Percentiles rank a stretch among this genome's conserved stretches.
These are phyloP conservation scores for Nigrospora osmanthi DNA, from an alignment of 2,329 filamentous ascomycete species.

Conservation along the genomic window DNA sequence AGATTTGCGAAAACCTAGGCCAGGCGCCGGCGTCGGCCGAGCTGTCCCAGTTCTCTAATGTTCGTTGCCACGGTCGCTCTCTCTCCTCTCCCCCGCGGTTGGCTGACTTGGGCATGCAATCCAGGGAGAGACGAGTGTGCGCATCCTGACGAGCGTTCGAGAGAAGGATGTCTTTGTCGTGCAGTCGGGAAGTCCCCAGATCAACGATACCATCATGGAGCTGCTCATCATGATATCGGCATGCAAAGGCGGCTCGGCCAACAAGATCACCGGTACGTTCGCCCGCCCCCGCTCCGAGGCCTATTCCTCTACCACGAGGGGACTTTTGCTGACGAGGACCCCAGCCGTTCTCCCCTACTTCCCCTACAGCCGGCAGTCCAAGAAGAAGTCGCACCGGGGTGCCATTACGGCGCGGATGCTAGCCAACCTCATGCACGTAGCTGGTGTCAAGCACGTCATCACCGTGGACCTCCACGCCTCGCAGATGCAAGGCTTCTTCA, in stretches of 20 bases:
- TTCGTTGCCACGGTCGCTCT: constrained; percentile 28
- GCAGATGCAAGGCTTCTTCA: constrained; percentile 99
- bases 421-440: constrained; percentile 86
- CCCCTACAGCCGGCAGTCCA: constrained; percentile 97
- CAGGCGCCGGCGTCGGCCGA: constrained; percentile 58
- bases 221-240: constrained; percentile 98
- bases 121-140: constrained; percentile 63
- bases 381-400: constrained; percentile 96
- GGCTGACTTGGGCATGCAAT: constrained; percentile 3
- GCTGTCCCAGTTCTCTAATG: constrained; percentile 64
- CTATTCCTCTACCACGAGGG: neutral
- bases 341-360: constrained; percentile 87
- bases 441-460: constrained; percentile 94
- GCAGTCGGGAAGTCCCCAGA: constrained; percentile 89
- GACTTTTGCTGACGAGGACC: neutral
- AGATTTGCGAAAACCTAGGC: constrained; percentile 62
- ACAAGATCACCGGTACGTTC: constrained; percentile 82
- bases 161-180: constrained; percentile 99
- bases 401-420: constrained; percentile 97
- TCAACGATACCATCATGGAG: constrained; percentile 99
- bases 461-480: constrained; percentile 93
- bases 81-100: constrained; percentile 14
- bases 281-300: neutral
- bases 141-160: constrained; percentile 69
- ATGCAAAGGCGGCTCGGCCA: constrained; percentile 95